These are phyloP conservation scores for Fraxinus angustifolia DNA, from an alignment of 305 asterid species.

Conservation along the genomic window DNA sequence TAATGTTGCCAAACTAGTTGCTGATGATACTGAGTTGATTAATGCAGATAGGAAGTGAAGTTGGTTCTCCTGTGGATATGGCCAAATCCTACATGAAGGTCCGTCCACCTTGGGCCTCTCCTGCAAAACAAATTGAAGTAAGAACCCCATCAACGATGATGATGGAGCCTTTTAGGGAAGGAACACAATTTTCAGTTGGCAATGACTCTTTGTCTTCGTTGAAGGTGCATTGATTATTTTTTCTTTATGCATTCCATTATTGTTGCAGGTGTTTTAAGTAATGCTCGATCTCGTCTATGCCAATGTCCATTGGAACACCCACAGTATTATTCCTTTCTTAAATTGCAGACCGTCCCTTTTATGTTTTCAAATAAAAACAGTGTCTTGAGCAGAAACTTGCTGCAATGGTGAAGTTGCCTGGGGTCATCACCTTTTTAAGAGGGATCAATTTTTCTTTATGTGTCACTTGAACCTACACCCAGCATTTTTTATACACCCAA, in stretches of 20 bases:
- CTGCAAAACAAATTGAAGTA: slow-evolving; percentile 39
- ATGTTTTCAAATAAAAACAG: background rate
- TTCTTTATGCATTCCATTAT: slow-evolving; percentile 15
- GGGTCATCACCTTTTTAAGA: slow-evolving; percentile 6
- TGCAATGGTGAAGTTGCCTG: background rate
- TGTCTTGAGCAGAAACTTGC: background rate
- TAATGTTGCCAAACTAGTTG: slow-evolving; percentile 13
- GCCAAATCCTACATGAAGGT: slow-evolving; percentile 75
- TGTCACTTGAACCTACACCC: background rate
- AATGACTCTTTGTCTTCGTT: slow-evolving; percentile 47
- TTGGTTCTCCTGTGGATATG: slow-evolving; percentile 69
- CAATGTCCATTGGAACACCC: slow-evolving; percentile 18
- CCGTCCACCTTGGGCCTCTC: slow-evolving; percentile 79
- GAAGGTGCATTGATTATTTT: slow-evolving; percentile 41
- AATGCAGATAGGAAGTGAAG: slow-evolving; percentile 51
- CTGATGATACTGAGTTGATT: slow-evolving; percentile 17
- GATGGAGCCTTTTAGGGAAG: slow-evolving; percentile 46
- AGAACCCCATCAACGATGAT: slow-evolving; percentile 48
- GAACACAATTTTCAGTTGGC: slow-evolving; percentile 41
- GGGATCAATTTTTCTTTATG: background rate
- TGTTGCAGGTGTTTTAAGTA: slow-evolving; percentile 8
- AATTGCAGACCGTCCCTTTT: background rate
- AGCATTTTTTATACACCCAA: background rate
- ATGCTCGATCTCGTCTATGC: background rate
- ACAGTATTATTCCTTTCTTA: background rate